phyloP scores from a whole-genome alignment of 2,329 filamentous ascomycete genomes.

The Intubia oerlemansii region DNA sequence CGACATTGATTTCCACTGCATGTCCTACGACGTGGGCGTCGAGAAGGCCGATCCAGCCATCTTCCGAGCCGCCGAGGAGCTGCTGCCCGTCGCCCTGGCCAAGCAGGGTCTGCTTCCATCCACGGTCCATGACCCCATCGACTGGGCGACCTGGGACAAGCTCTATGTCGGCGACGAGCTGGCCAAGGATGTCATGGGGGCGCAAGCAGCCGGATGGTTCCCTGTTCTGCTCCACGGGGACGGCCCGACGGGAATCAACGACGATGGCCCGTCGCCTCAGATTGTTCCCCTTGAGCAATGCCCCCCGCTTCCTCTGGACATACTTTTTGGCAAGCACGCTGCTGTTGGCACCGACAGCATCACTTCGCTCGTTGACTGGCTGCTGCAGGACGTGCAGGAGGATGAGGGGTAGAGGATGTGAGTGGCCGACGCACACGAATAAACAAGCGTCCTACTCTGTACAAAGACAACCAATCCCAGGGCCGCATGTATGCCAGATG shows the following conservation, averaged over 20 bases:
- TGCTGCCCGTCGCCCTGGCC: slow-evolving; percentile 10
- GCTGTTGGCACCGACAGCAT: not conserved
- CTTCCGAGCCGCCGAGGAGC: slow-evolving; percentile 28
- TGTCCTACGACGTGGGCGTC: slow-evolving; percentile 40
- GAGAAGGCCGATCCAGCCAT: slow-evolving; percentile 36
- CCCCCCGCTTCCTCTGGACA: too few species aligned
- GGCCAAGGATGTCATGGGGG: slow-evolving; percentile 5
- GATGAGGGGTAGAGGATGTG: not conserved
- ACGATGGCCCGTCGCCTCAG: too few species aligned
- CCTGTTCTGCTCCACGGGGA: slow-evolving; percentile 2
- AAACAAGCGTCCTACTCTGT: too few species aligned
- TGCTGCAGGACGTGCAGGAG: not conserved
- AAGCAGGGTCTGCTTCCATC: not conserved
- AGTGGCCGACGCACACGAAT: not conserved
- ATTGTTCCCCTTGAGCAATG: too few species aligned
- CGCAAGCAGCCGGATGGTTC: slow-evolving; percentile 6
- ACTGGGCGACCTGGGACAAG: slow-evolving; percentile 6
- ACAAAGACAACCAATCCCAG: too few species aligned
- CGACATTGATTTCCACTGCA: slow-evolving; percentile 32
- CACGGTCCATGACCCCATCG: not conserved
- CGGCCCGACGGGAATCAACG: not conserved
- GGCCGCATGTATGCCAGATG: too few species aligned
- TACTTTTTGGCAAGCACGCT: too few species aligned
- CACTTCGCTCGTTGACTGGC: slow-evolving; percentile 1
- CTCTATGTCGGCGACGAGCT: slow-evolving; percentile 8